Evolutionary conservation across 148 eudicot species (phyloP).

Genomic region (Dianthus caryophyllus): DNA sequence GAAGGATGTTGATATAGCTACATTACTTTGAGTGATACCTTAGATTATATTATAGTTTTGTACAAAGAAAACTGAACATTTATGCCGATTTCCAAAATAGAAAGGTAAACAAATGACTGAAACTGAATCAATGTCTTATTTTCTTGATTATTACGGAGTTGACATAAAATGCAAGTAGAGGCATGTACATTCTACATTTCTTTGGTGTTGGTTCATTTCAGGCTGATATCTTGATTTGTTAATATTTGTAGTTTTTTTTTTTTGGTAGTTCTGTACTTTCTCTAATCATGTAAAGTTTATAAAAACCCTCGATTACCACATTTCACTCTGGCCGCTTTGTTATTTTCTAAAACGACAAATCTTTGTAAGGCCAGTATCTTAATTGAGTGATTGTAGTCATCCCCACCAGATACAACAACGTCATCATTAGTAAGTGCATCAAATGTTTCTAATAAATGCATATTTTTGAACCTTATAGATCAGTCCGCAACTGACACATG

Average conservation of each 20-base stretch:
- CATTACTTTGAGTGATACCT: too few species aligned
- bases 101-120: too few species aligned
- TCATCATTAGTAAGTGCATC: neutral
- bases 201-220: neutral
- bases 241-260: neutral
- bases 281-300: neutral
- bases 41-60: too few species aligned
- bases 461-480: conserved; percentile 29
- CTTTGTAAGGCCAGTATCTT: neutral
- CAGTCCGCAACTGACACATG: conserved; percentile 56
- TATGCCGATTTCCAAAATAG: too few species aligned
- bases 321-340: neutral
- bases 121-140: too few species aligned
- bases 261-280: neutral
- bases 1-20: too few species aligned
- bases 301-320: neutral
- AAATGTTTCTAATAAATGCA: neutral
- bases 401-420: neutral
- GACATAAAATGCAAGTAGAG: neutral
- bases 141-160: too few species aligned
- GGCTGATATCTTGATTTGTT: neutral
- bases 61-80: too few species aligned
- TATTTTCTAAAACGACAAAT: neutral
- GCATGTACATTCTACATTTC: neutral
- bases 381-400: neutral